Evolutionary conservation across 2,329 filamentous ascomycete species (phyloP), one percentile per base, ranked within the genome.

Genomic region (Cladobotryum mycophilum): DNA sequence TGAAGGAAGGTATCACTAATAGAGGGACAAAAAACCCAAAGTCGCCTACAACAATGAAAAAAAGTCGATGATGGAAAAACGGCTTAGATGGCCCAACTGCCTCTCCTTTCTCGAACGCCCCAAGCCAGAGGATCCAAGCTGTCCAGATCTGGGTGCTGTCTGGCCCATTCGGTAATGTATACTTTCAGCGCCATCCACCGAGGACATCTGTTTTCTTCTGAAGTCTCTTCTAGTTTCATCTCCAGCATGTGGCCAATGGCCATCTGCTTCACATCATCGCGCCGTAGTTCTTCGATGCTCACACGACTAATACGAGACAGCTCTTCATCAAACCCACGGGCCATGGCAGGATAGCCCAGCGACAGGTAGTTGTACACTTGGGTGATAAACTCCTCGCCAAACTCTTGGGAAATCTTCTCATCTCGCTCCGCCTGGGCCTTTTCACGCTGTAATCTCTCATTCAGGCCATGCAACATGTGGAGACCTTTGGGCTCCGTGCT

Each of bases 361-460:
- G 89, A 95, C 14, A 97, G 77, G 67, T 97, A 97, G 67, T 97
- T 96, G 76, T 95, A 97, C 7, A 97, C 91, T 68, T 97, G 92
- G 0, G 91, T 96, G 50, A 96, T 82, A 65, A 96, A 96, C 3
- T 76, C 76, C 64, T 96, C 89, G 54, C 85, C 76, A 61, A 93
- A 95, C 67, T 96, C 90, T 47, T 69, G 67, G 4, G 70, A 64
- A 53, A 83, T 79, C 59, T 76, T 75, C 47, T 78, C 76, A 55
- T 80, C 71, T 1, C 69, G 67, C 58, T 81, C 76, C 14, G 70
- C 73, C 12, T 69, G 68, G 5, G 67, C 72, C 62, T 78, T 78
- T 56, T 79, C 76, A 51, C 71, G 68, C 52, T 68, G 69, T 14
- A 80, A 64, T 15, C 73, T 71, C 55, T 79, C 76, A 48, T 79